Percentiles rank a stretch among this genome's conserved stretches.
Conservation (phyloP, 2,329 filamentous ascomycete species). For the Clonostachys byssicola region DNA sequence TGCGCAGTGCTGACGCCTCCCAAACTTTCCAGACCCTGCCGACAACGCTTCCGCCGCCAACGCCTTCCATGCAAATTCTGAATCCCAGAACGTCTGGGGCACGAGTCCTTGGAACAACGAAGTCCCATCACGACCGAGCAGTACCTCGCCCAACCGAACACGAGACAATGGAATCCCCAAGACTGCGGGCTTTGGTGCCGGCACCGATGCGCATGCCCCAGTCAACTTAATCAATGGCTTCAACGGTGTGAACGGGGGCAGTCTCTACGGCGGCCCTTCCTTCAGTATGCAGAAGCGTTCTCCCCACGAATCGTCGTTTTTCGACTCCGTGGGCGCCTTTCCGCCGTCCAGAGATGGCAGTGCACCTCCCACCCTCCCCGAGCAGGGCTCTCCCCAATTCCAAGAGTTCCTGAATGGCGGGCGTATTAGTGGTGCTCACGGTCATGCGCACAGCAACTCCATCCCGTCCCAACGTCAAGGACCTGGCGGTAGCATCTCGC, state of each 20-base stretch:
- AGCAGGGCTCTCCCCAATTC: conserved; percentile 35
- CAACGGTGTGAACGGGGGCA: background rate
- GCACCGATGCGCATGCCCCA: conserved; percentile 14
- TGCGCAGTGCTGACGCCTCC: background rate
- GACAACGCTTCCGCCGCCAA: conserved; percentile 36
- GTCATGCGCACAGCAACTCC: conserved; percentile 37
- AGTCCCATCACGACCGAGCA: conserved; percentile 33
- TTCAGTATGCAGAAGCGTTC: conserved; percentile 20
- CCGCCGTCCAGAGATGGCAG: conserved; percentile 46
- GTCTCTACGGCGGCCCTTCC: conserved; percentile 6
- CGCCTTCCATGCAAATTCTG: conserved; percentile 64
- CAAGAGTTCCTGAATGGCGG: conserved; percentile 19
- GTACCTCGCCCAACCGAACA: conserved; percentile 54
- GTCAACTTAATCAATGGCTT: conserved; percentile 17
- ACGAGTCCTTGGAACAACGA: conserved; percentile 55
- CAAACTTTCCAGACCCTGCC: background rate
- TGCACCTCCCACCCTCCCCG: conserved; percentile 51
- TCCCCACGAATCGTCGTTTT: conserved; percentile 34
- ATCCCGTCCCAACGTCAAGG: conserved; percentile 41
- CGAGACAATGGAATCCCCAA: conserved; percentile 28
- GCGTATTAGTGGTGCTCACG: conserved; percentile 17
- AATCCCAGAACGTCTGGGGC: conserved; percentile 49
- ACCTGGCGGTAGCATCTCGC: conserved; percentile 38
- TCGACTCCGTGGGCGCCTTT: conserved; percentile 21
- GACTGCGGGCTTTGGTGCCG: conserved; percentile 2